Base-by-base conservation (phyloP, 1,139 yeast species). In the Geotrichum bryndzae region DNA sequence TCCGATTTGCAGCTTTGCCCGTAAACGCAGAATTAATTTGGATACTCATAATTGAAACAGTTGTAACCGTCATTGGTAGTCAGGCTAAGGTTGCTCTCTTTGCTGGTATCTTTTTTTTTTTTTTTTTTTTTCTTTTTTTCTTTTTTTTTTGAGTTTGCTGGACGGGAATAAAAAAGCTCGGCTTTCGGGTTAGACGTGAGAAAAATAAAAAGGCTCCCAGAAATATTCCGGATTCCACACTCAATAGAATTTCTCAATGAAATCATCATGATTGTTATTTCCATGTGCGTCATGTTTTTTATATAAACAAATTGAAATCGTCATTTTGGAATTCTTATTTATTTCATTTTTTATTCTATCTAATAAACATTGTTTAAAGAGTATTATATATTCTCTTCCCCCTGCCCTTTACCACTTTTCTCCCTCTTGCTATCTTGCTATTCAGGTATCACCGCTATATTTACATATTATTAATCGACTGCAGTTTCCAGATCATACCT, bases 161-260 rank as follows among this genome's bases (percentile, higher is more conserved):
- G 10, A 15, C 7, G 13, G 18, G 3, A 33, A 52, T 7, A 52
- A 52, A 52, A 22, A 29, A 25, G 15, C 23, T 13, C 29, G 18
- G 18, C 15, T 31, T 52, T 31, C 18, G 18, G 15, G 18, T 52
- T 52, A n/a, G n/a, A 25, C n/a, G 6, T 2, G 18, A 52, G 13
- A 52, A 11, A 52, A 52, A 52, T 23, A 52, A 33, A 52, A 52
- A 31, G 54, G 54, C 38, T 52, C 27, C 48, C 23, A 41, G 48
- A 41, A 41, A 41, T 41, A 15, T 41, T 41, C 48, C 48, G 48
- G 48, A 41, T 41, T 41, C n/a, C 27, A 3, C 4, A 25, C 27
- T 25, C 27, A 25, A 27, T 22, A 52, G 31, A 15, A 22, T 31
- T 52, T 52, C 25, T 5, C 31, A 52, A 27, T 25, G 10, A n/a